Evolutionary conservation across 345 rosid species (phyloP).

Genomic region (Turnera subulata): DNA sequence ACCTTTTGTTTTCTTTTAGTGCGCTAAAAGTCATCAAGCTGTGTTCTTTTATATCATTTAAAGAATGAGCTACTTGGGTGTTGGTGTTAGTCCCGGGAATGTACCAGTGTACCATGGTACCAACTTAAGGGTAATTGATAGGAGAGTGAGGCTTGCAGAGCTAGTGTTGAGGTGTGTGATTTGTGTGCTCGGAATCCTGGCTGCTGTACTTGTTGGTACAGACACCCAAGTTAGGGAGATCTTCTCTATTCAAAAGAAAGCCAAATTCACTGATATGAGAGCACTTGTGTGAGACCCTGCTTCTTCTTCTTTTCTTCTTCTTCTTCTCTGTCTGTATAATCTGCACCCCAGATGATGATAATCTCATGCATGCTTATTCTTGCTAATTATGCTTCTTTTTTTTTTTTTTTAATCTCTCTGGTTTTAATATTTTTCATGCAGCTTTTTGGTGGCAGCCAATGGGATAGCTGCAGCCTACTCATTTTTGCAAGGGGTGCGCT

Average conservation of each 20-base stretch:
- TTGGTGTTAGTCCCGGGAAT: constrained; percentile 64
- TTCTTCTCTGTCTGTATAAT: not conserved
- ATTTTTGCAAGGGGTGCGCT: constrained; percentile 64
- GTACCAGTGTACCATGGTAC: constrained; percentile 50
- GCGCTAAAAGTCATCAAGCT: no score
- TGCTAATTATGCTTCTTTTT: not conserved
- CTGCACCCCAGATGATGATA: not conserved
- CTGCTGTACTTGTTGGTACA: constrained; percentile 68
- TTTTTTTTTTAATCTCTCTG: not conserved
- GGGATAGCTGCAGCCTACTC: constrained; percentile 76
- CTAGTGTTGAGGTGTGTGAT: constrained; percentile 64
- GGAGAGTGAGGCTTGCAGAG: constrained; percentile 69
- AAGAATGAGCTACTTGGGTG: constrained; percentile 56
- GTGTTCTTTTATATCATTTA: no score
- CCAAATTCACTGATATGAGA: constrained; percentile 85
- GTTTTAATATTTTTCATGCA: constrained; percentile 19
- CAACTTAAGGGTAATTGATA: constrained; percentile 53
- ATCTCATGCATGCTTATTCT: no score
- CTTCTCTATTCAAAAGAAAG: constrained; percentile 67
- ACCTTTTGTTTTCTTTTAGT: no score
- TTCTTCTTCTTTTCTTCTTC: no score
- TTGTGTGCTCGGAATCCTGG: constrained; percentile 44
- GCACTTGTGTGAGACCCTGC: constrained; percentile 75
- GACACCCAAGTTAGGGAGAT: constrained; percentile 67
- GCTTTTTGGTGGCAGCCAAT: constrained; percentile 75